Percentiles rank a stretch among this genome's conserved stretches.
phyloP scores from a whole-genome alignment of 2,329 filamentous ascomycete species.

The Sporothrix euskadiensis region DNA sequence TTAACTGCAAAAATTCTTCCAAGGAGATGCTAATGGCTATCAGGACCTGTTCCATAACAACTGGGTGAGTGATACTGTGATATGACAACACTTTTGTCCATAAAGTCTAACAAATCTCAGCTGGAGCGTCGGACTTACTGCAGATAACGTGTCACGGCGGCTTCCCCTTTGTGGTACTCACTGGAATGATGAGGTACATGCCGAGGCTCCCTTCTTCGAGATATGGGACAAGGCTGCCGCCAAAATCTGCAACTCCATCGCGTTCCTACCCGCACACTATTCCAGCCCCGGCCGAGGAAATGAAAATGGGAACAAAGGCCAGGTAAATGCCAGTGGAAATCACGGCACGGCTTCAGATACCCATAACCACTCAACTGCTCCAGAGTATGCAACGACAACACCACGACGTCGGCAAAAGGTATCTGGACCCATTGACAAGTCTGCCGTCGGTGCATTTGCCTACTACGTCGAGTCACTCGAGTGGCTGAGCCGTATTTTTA shows the following conservation, averaged over 20 bases:
- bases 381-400: not conserved
- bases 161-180: conserved; percentile 6
- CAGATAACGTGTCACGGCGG: not conserved
- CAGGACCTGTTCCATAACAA: conserved; percentile 5
- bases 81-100: not conserved
- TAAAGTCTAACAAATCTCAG: not conserved
- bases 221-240: conserved; percentile 14
- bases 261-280: not conserved
- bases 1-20: not conserved
- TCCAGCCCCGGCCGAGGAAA: not conserved
- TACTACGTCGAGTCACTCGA: conserved; percentile 12
- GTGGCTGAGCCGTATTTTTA: conserved; percentile 11
- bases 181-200: not conserved
- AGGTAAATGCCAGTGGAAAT: not conserved
- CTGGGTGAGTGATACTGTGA: not conserved
- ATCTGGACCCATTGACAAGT: conserved; percentile 9
- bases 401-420: not conserved
- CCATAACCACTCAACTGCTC: not conserved
- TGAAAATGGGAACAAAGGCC: not conserved
- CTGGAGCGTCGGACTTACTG: not conserved
- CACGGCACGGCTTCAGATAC: not conserved
- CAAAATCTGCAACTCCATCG: conserved; percentile 6
- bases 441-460: conserved; percentile 7
- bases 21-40: not conserved
- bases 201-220: not conserved